Percentiles rank a stretch among this genome's conserved stretches.
phyloP scores from a whole-genome alignment of 2,329 filamentous ascomycete species.

The Magnaporthiopsis rhizophila region DNA sequence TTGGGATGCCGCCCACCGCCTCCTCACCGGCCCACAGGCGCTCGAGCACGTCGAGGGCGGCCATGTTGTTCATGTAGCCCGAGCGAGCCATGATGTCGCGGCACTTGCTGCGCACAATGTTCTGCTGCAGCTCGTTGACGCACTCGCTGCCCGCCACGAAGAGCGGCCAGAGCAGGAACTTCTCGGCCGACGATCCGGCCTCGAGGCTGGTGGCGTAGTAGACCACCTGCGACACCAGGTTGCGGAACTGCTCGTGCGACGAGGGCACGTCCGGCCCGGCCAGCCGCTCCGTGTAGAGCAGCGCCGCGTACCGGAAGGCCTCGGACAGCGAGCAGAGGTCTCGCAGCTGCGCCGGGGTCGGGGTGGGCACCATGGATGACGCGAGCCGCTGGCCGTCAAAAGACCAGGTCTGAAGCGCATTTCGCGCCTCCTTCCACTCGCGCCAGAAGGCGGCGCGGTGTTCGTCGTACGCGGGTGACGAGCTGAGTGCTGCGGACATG shows the following conservation, averaged over 20 bases:
- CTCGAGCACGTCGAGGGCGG: constrained; percentile 77
- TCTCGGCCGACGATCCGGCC: constrained; percentile 64
- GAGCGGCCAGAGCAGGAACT: constrained; percentile 88
- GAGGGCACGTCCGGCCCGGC: constrained; percentile 69
- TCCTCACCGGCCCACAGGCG: constrained; percentile 63
- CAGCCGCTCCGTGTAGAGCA: constrained; percentile 84
- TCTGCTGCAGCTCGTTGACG: constrained; percentile 70
- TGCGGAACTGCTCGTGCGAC: constrained; percentile 70
- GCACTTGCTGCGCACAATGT: constrained; percentile 71
- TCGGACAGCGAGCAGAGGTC: constrained; percentile 80
- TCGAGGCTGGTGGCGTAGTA: constrained; percentile 77
- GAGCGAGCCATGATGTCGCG: constrained; percentile 80
- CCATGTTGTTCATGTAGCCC: constrained; percentile 89
- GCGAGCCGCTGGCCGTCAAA: constrained; percentile 52
- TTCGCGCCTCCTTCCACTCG: constrained; percentile 76
- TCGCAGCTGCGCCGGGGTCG: constrained; percentile 54
- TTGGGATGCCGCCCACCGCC: constrained; percentile 8
- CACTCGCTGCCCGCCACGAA: constrained; percentile 89
- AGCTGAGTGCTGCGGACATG: constrained; percentile 28
- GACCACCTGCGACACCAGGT: constrained; percentile 72
- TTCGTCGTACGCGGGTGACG: constrained; percentile 45
- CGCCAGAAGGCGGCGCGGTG: constrained; percentile 65
- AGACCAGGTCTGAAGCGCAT: constrained; percentile 72
- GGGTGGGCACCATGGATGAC: constrained; percentile 35
- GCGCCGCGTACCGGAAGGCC: constrained; percentile 79